Conservation (phyloP, 805 yeast genomes). For the Phaffomyces antillensis region DNA sequence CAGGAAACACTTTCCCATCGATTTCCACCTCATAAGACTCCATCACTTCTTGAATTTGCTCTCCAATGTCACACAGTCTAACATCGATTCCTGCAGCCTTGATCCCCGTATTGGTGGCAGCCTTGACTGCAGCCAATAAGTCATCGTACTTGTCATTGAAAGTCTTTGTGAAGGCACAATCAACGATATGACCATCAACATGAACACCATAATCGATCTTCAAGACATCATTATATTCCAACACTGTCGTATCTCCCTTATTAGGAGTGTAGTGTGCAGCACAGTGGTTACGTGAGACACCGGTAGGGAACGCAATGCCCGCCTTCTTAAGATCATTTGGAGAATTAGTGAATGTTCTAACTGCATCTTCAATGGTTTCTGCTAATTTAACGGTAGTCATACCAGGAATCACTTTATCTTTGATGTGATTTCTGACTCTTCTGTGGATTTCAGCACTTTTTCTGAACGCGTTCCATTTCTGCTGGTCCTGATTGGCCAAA, state of each 20-base stretch:
- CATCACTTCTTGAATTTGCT: constrained; percentile 94
- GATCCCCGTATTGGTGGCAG: constrained; percentile 91
- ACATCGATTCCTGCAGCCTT: constrained; percentile 94
- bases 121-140: constrained; percentile 77
- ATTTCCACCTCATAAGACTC: constrained; percentile 91
- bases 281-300: constrained; percentile 83
- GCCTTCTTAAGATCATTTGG: constrained; percentile 54
- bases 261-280: constrained; percentile 99
- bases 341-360: constrained; percentile 59
- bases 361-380: constrained; percentile 78
- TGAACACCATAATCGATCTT: constrained; percentile 97
- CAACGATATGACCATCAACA: constrained; percentile 88
- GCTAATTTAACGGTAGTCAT: constrained; percentile 89
- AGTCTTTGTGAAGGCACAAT: constrained; percentile 89
- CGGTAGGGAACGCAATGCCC: constrained; percentile 99
- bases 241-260: constrained; percentile 80
- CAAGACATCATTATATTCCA: constrained; percentile 86
- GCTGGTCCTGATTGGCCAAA: constrained; percentile 51
- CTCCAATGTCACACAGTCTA: constrained; percentile 91
- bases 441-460: constrained; percentile 96
- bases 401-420: constrained; percentile 74
- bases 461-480: constrained; percentile 80
- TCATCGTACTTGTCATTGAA: constrained; percentile 80
- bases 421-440: constrained; percentile 77
- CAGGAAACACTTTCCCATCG: constrained; percentile 76